A percentile compares a stretch with the other conserved stretches of the same genome.
phyloP scores from a whole-genome alignment of 2,329 filamentous ascomycete species.

The Diaporthe sp. region DNA sequence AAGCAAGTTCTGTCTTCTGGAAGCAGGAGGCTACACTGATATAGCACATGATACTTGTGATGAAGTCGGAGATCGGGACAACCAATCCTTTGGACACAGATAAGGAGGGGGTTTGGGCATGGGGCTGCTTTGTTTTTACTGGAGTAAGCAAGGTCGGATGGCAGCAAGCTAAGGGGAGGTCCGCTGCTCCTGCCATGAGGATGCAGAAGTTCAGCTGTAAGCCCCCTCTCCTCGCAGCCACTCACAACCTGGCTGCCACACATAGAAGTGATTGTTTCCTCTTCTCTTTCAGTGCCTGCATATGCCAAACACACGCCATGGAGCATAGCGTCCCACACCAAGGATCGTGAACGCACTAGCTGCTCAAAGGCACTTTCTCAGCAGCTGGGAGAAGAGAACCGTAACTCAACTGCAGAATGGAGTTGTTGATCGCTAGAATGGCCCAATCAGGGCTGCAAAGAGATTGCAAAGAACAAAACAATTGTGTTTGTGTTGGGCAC shows the following conservation, averaged over 20 bases:
- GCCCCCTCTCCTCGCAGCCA: neutral
- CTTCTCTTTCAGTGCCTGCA: neutral
- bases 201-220: neutral
- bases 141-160: neutral
- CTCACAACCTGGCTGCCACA: neutral
- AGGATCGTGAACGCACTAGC: neutral
- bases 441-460: neutral
- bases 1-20: constrained; percentile 2
- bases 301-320: constrained; percentile 5
- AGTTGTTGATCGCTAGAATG: neutral
- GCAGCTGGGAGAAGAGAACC: neutral
- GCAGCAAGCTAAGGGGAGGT: neutral
- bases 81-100: constrained; percentile 20
- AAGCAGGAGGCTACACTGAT: neutral
- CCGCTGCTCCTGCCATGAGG: neutral
- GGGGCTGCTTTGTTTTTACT: neutral
- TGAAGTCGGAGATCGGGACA: constrained; percentile 24
- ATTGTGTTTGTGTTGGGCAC: neutral
- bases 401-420: neutral
- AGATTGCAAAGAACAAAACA: neutral
- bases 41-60: constrained; percentile 23
- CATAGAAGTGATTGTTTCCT: neutral
- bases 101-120: neutral
- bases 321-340: neutral
- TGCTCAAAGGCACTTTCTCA: constrained; percentile 8